These are phyloP conservation scores for Stereocaulon alpinum DNA, from an alignment of 495 filamentous ascomycete genomes.

Conservation along the genomic window DNA sequence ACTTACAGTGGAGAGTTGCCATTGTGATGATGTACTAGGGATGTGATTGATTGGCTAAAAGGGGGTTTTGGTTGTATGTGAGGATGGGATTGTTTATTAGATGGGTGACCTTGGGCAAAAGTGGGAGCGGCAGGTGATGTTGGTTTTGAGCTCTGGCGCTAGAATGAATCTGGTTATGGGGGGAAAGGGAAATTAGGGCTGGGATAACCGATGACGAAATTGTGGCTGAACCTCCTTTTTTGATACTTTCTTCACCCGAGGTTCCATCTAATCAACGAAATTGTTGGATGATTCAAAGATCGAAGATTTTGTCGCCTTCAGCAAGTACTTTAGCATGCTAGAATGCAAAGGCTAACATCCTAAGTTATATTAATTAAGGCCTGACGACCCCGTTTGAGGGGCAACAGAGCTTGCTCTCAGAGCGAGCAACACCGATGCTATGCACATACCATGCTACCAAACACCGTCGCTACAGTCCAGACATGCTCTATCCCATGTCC, in stretches of 20 bases:
- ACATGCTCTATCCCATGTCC: background rate
- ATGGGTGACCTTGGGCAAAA: background rate
- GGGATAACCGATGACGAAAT: background rate
- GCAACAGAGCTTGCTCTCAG: background rate
- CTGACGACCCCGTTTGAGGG: too few relatives aligned
- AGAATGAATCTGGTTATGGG: constrained; percentile 9
- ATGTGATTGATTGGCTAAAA: background rate
- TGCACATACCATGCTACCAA: background rate
- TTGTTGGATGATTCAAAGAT: too few relatives aligned
- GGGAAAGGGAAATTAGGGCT: constrained; percentile 3
- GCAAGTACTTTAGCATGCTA: too few relatives aligned
- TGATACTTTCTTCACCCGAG: background rate
- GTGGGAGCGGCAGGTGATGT: constrained; percentile 15
- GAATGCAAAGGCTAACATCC: too few relatives aligned
- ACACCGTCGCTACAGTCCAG: background rate
- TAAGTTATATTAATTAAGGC: too few relatives aligned
- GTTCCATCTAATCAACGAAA: too few relatives aligned
- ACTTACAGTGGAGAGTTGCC: constrained; percentile 57
- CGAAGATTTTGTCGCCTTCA: too few relatives aligned
- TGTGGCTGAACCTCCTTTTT: background rate
- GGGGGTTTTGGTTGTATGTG: background rate
- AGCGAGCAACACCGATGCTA: background rate
- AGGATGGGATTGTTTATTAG: constrained; percentile 3
- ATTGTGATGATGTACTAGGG: constrained; percentile 31
- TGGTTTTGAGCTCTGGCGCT: constrained; percentile 14